phyloP scores from a whole-genome alignment of 257 asterid genomes.

The Solanum sejunctum region DNA sequence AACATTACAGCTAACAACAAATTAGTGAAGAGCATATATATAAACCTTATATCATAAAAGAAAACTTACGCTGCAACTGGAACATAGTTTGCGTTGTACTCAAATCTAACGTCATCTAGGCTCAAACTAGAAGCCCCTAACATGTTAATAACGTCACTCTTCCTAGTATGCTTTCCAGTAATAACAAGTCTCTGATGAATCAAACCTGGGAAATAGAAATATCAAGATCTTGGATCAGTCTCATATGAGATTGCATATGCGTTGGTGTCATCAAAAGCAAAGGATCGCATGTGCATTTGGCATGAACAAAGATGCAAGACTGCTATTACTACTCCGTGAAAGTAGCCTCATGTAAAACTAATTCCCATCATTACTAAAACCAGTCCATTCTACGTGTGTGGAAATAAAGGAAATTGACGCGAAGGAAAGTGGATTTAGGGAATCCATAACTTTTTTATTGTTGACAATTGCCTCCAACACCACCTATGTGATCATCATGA shows the following conservation, averaged over 20 bases:
- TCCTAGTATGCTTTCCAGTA: neutral
- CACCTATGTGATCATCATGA: neutral
- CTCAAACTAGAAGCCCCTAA: neutral
- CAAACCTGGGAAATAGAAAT: conserved; percentile 4
- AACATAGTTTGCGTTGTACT: neutral
- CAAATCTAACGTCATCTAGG: conserved; percentile 3
- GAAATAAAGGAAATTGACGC: neutral
- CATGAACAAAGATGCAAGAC: neutral
- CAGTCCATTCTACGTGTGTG: neutral
- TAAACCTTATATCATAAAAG: neutral
- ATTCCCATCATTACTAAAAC: neutral
- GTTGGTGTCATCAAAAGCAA: too few relatives aligned
- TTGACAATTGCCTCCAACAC: neutral
- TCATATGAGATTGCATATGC: neutral
- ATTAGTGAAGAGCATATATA: too few relatives aligned
- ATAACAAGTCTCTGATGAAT: conserved; percentile 1
- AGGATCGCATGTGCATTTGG: neutral
- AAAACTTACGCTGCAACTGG: conserved; percentile 2
- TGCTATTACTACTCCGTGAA: neutral
- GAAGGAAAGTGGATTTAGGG: neutral
- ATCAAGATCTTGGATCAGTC: neutral
- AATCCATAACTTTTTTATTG: neutral
- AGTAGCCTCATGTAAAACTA: neutral
- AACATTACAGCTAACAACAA: too few relatives aligned
- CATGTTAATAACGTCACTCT: conserved; percentile 6